Conservation (phyloP, 2,329 filamentous ascomycete genomes). For the Colletotrichum sp. region DNA sequence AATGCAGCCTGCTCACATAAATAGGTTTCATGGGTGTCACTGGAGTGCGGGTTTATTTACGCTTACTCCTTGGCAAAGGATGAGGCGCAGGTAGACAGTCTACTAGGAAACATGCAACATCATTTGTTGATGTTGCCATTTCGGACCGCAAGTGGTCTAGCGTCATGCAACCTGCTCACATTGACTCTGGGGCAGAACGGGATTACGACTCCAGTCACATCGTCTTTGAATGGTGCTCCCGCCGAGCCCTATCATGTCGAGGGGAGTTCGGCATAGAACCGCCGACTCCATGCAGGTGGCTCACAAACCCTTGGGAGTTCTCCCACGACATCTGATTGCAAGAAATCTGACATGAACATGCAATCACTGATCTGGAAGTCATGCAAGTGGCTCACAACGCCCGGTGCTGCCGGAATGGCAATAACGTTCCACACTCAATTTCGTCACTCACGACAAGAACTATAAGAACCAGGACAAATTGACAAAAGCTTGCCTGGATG, state of each 20-base stretch:
- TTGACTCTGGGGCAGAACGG: neutral
- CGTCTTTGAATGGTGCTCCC: neutral
- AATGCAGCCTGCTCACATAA: neutral
- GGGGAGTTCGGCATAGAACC: neutral
- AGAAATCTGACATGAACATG: neutral
- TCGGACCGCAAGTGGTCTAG: conserved; percentile 25
- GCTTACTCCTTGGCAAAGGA: neutral
- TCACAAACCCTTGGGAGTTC: neutral
- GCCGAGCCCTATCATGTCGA: neutral
- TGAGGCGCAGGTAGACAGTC: neutral
- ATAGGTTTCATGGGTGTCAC: neutral
- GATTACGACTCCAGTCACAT: neutral
- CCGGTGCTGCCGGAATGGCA: neutral
- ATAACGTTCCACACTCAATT: neutral
- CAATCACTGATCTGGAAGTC: neutral
- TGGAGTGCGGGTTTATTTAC: neutral
- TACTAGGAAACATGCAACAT: neutral
- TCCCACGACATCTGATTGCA: neutral
- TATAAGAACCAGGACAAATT: neutral
- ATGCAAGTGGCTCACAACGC: neutral
- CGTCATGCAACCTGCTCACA: conserved; percentile 40
- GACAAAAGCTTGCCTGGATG: neutral
- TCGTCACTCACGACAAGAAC: neutral
- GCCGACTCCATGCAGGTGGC: neutral
- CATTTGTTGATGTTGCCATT: neutral